Evolutionary conservation across 345 rosid genomes (phyloP).

Genomic region (Melaleuca alternifolia): DNA sequence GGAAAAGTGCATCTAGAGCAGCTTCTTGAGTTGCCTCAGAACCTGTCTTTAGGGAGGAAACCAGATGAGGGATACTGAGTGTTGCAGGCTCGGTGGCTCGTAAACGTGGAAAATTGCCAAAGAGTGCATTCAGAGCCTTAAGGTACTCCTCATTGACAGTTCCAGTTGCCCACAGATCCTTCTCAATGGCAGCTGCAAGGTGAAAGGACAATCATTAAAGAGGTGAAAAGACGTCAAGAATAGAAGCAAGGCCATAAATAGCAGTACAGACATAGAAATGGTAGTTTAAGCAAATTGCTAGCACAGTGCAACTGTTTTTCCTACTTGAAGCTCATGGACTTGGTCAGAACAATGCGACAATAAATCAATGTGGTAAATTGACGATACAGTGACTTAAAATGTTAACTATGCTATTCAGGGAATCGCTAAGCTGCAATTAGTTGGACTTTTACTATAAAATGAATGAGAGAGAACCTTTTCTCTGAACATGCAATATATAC

Average conservation of each 20-base stretch:
- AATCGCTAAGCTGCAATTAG: neutral
- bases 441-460: neutral
- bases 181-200: conserved; percentile 93
- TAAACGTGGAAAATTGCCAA: conserved; percentile 93
- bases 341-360: neutral
- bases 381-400: neutral
- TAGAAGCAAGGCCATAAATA: neutral
- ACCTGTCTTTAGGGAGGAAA: conserved; percentile 84
- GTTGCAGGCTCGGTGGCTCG: conserved; percentile 99
- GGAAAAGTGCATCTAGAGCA: conserved; percentile 88
- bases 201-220: neutral
- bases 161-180: conserved; percentile 97
- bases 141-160: conserved; percentile 93
- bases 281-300: neutral
- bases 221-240: neutral
- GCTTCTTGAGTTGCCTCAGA: conserved; percentile 99
- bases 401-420: neutral
- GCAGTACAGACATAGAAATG: neutral
- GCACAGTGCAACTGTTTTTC: neutral
- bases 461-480: neutral
- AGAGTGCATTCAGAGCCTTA: conserved; percentile 78
- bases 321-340: neutral
- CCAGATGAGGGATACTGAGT: conserved; percentile 92
- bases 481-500: neutral
- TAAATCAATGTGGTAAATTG: neutral